Conservation (phyloP, 106 monocot species). For the Dactylorhiza incarnata region DNA sequence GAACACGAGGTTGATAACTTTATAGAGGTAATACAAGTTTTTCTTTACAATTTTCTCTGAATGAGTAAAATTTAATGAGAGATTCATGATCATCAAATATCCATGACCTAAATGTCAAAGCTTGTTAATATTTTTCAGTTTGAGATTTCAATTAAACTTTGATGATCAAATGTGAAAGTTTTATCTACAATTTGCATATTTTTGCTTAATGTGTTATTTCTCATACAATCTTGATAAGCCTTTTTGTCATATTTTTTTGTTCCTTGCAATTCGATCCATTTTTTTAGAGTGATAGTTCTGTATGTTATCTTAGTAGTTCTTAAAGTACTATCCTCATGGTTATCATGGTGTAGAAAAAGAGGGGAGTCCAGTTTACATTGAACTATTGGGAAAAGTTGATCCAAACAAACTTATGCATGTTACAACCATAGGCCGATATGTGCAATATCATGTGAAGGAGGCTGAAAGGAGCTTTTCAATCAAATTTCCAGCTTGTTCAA, state of each 20-base stretch:
- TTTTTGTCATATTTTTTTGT: neutral
- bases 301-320: neutral
- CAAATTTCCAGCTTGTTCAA: constrained; percentile 74
- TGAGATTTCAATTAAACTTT: neutral
- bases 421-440: constrained; percentile 54
- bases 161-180: neutral
- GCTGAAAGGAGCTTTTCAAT: constrained; percentile 52
- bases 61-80: neutral
- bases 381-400: constrained; percentile 59
- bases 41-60: neutral
- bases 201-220: neutral
- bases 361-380: constrained; percentile 66
- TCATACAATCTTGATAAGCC: neutral
- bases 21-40: constrained; percentile 32
- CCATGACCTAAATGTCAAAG: neutral
- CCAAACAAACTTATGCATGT: constrained; percentile 68
- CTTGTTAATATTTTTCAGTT: neutral
- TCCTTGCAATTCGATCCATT: neutral
- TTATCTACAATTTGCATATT: neutral
- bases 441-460: constrained; percentile 56
- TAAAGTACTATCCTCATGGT: constrained; percentile 63
- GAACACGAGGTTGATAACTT: constrained; percentile 44
- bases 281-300: neutral
- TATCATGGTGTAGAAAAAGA: constrained; percentile 74
- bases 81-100: neutral